Conservation (phyloP, 2,329 filamentous ascomycete species). For the Stylonectria norvegica region DNA sequence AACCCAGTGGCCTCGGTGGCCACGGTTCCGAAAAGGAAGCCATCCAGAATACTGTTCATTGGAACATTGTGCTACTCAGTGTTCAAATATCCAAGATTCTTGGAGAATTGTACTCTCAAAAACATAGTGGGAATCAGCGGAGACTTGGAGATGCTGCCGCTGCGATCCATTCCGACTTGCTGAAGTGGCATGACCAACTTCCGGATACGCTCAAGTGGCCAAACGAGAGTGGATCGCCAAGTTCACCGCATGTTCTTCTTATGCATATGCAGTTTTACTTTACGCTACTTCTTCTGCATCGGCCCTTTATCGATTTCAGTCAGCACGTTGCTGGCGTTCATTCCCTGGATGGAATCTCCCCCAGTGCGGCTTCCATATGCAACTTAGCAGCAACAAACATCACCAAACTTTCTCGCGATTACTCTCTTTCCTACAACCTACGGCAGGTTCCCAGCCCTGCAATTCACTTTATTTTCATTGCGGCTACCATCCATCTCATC, state of each 20-base stretch:
- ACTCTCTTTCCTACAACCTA: not conserved
- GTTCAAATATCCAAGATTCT: not conserved
- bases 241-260: not conserved
- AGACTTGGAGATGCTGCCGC: not conserved
- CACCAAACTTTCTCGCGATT: not conserved
- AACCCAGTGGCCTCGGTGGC: not conserved
- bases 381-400: not conserved
- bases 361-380: not conserved
- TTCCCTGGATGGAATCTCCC: not conserved
- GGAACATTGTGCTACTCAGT: not conserved
- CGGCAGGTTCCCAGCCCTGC: not conserved
- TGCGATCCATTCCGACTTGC: not conserved
- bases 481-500: not conserved
- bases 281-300: not conserved
- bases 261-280: not conserved
- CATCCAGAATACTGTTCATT: not conserved
- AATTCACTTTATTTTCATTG: not conserved
- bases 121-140: not conserved
- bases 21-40: not conserved
- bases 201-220: not conserved
- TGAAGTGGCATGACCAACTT: not conserved
- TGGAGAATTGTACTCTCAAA: not conserved
- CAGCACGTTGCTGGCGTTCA: not conserved
- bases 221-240: not conserved
- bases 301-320: not conserved